Conservation (phyloP, 805 yeast genomes). For the Candida quercuum region DNA sequence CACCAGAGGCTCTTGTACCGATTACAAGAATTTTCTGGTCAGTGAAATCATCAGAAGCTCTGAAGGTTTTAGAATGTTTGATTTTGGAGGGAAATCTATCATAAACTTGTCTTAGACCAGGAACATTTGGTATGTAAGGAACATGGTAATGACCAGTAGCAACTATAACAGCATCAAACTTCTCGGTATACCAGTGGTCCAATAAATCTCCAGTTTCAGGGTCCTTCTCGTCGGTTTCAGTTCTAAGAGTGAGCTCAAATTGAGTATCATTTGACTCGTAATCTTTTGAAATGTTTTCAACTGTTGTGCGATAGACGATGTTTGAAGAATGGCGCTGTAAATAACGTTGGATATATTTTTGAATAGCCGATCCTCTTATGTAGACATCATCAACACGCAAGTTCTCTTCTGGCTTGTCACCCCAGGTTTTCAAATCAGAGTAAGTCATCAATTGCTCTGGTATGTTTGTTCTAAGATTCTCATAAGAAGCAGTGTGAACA, state of each 20-base stretch:
- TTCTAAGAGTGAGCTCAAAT: conserved; percentile 29
- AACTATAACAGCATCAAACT: conserved; percentile 37
- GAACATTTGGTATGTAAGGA: conserved; percentile 44
- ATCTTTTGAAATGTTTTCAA: conserved; percentile 31
- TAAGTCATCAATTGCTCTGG: conserved; percentile 41
- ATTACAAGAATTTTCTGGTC: conserved; percentile 41
- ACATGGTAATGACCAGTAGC: conserved; percentile 53
- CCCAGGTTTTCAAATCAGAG: conserved; percentile 36
- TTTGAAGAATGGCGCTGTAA: conserved; percentile 24
- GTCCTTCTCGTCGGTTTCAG: conserved; percentile 16
- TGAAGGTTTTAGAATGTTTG: conserved; percentile 38
- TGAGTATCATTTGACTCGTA: conserved; percentile 9
- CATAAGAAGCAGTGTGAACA: conserved; percentile 27
- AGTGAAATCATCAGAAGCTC: conserved; percentile 28
- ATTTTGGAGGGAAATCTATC: conserved; percentile 11
- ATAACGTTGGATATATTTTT: conserved; percentile 48
- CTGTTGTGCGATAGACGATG: conserved; percentile 29
- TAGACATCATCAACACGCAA: conserved; percentile 35
- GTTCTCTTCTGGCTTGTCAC: conserved; percentile 10
- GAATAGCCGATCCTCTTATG: conserved; percentile 46
- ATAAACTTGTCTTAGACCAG: conserved; percentile 35
- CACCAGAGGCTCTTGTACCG: conserved; percentile 71
- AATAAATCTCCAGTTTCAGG: conserved; percentile 13
- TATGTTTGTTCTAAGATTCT: conserved; percentile 32
- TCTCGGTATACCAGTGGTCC: conserved; percentile 33